Conservation (phyloP, 169 alveolate genomes). For the Plasmodium adleri region DNA sequence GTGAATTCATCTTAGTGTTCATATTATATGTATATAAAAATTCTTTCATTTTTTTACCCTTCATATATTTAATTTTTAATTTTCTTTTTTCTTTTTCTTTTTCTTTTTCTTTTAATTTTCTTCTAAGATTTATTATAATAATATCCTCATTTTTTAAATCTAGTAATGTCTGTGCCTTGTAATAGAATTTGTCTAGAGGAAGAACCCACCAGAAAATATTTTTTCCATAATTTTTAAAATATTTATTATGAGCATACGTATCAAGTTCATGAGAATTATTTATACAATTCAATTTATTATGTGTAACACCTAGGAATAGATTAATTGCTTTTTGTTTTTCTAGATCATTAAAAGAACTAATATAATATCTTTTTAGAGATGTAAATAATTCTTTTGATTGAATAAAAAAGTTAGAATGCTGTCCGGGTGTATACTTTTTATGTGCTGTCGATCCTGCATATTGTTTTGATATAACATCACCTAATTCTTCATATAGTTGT, state of each 20-base stretch:
- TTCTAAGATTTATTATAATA: not conserved
- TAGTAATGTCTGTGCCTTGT: conserved; percentile 10
- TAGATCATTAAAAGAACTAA: conserved; percentile 81
- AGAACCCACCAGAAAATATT: conserved; percentile 54
- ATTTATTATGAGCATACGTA: conserved; percentile 7
- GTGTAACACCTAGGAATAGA: conserved; percentile 77
- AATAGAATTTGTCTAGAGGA: conserved; percentile 35
- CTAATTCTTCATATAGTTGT: conserved; percentile 79
- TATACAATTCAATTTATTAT: conserved; percentile 25
- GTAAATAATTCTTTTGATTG: conserved; percentile 83
- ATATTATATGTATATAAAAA: not conserved
- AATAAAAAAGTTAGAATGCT: conserved; percentile 71
- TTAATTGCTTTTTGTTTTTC: conserved; percentile 82
- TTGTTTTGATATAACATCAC: conserved; percentile 85
- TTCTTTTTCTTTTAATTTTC: not conserved
- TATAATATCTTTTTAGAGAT: conserved; percentile 80
- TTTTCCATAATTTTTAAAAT: not conserved
- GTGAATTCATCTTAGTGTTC: not conserved
- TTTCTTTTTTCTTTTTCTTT: not conserved
- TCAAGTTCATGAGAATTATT: conserved; percentile 39
- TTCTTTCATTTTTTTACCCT: not conserved
- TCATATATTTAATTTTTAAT: not conserved
- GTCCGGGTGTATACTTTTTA: conserved; percentile 81
- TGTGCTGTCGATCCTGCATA: conserved; percentile 87
- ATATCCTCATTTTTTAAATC: not conserved